Base-by-base conservation (phyloP, 169 alveolate species). In the Ichthyophthirius multifiliis region DNA sequence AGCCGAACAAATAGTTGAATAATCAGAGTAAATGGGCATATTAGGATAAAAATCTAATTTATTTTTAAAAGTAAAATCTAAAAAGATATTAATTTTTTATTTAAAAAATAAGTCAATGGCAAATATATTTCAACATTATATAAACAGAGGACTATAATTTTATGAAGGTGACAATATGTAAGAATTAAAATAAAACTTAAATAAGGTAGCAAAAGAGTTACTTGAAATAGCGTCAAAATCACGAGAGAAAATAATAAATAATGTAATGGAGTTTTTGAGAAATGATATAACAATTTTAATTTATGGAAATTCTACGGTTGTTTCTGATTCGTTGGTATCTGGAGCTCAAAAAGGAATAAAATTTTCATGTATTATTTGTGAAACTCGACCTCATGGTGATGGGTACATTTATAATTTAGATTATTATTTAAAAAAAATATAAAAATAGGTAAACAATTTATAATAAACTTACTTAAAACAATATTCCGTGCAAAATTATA, bases 221-320 rank as follows among this genome's bases (percentile, higher is more conserved):
- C 37, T 71, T 7, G 86, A 67, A 32, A 71, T 71, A 18, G 73
- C 76, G 20, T 41, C 41, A n/a, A 27, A 74, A 12, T 34, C 82
- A 9, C 46, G 48, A 73, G 76, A 67, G n/a, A 81, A 71, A 39
- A 48, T 81, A 12, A 47, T 37, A 41, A n/a, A 16, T 20, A 46
- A 48, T 73, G 80, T 76, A 31, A 43, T 39, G 30, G 76, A 73
- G 39, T 81, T 45, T 55, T 73, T 73, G 48, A 16, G 45, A 81
- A 81, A 71, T 45, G 86, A 47, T n/a, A 18, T 39, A n/a, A 87
- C 82, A 31, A 87, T 93, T n/a, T 83, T 93, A 44, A 79, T 93
- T 6, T 89, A 84, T 75, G 96, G 96, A 3, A 67, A 90, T 46
- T 89, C 94, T 9, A 65, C 83, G 15, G 87, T 86, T 7, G 93